Evolutionary conservation across 2,329 filamentous ascomycete genomes (phyloP).

Genomic region (Paraphoma sp.): DNA sequence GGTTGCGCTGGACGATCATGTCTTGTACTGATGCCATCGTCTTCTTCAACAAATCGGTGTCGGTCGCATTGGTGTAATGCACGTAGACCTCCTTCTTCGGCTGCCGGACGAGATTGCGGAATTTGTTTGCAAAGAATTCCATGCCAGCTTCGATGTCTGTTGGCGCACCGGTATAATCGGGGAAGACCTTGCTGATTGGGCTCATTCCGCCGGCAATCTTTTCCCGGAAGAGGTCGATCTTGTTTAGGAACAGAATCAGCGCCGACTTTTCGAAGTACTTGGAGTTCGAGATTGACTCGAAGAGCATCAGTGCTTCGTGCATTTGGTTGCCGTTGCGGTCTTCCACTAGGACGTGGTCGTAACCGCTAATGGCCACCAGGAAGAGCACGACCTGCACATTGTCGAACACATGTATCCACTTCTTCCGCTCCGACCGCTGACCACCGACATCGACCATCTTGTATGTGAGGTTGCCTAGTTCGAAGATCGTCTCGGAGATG

Average conservation of each 20-base stretch:
- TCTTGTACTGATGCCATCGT: conserved; percentile 61
- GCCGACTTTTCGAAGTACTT: conserved; percentile 60
- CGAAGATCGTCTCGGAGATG: conserved; percentile 94
- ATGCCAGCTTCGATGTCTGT: conserved; percentile 57
- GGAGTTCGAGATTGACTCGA: conserved; percentile 60
- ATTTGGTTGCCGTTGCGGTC: conserved; percentile 83
- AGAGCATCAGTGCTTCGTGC: conserved; percentile 61
- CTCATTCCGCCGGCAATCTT: conserved; percentile 56
- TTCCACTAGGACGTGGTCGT: conserved; percentile 94
- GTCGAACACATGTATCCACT: conserved; percentile 97
- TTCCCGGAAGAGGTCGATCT: conserved; percentile 60
- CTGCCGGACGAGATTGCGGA: conserved; percentile 57
- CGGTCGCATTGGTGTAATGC: conserved; percentile 60
- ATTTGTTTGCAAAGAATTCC: conserved; percentile 59
- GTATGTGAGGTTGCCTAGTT: conserved; percentile 89
- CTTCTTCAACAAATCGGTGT: conserved; percentile 63
- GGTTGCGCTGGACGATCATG: conserved; percentile 61
- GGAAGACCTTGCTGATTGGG: conserved; percentile 58
- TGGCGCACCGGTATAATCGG: conserved; percentile 54
- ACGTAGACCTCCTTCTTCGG: conserved; percentile 60
- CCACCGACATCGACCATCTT: conserved; percentile 97
- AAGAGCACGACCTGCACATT: conserved; percentile 93
- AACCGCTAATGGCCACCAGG: conserved; percentile 92
- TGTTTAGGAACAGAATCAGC: conserved; percentile 61
- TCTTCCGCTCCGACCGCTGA: conserved; percentile 91